Base-by-base conservation (phyloP, 2,329 filamentous ascomycete species). In the Thyridium curvatum region DNA sequence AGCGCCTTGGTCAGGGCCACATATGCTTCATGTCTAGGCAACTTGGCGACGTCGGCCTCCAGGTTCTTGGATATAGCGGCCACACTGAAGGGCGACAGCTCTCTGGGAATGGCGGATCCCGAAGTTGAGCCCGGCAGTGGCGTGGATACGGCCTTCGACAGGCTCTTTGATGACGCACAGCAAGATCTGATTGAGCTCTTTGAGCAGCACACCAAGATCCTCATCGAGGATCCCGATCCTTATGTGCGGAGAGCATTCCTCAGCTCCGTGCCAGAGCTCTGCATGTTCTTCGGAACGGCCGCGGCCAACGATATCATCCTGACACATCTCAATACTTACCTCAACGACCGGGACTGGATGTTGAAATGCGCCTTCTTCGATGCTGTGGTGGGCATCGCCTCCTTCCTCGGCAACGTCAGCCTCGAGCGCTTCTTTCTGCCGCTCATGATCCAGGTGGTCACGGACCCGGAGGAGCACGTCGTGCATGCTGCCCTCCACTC, bases 331-430 rank as follows among this genome's bases (percentile, higher is more conserved):
- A 97, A 97, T 55, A 98, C 93, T 0, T 98, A 98, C 52, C 66
- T 98, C 8, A 98, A 98, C 49, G 93, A 97, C 52, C 80, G 84
- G 32, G 90, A 98, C 57, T 98, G 93, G 93, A 88, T 88, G 58
- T 67, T 98, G 26, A 96, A 95, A 59, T 96, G 89, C 52, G 89
- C 91, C 3, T 97, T 97, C 56, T 96, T 98, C 53, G 90, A 95
- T 54, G 87, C 89, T 0, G 88, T 97, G 18, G 87, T 97, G 13
- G 91, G 90, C 4, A 90, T 98, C 47, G 87, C 90, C 4, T 79
- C 86, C 1, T 95, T 95, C 50, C 77, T 97, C 28, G 93, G 93
- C 18, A 89, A 86, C 43, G 86, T 82, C 28, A 94, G 84, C 49
- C 66, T 98, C 26, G 93, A 98, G 60, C 89, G 94, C 49, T 98